A percentile compares a stretch with the other conserved stretches of the same genome.
Evolutionary conservation across 768 basidiomycete genomes (phyloP).

Genomic region (Hydnomerulius pinastri): DNA sequence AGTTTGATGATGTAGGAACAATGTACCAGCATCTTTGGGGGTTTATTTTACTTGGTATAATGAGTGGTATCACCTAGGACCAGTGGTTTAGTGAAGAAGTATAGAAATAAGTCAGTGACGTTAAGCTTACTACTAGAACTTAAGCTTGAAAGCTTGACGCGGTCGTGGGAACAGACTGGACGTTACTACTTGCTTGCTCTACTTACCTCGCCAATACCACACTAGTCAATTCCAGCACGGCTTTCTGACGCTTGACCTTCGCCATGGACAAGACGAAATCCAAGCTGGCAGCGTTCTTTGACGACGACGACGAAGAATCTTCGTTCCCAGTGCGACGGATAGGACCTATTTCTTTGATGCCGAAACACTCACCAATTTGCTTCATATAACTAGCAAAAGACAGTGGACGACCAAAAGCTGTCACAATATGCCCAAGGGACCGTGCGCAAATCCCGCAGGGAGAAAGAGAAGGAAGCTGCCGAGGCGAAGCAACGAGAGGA

Average conservation of each 20-base stretch:
- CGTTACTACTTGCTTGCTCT: too few relatives aligned
- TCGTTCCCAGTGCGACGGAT: conserved; percentile 91
- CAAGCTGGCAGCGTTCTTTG: conserved; percentile 78
- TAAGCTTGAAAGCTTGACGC: too few relatives aligned
- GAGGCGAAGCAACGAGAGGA: conserved; percentile 87
- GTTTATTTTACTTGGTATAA: not conserved
- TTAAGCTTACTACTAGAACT: too few relatives aligned
- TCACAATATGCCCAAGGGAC: conserved; percentile 87
- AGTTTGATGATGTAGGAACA: conserved; percentile 65
- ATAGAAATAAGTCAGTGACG: too few relatives aligned
- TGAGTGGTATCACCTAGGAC: too few relatives aligned
- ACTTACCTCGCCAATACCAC: too few relatives aligned
- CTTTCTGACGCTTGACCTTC: conserved; percentile 4
- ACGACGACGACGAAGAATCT: conserved; percentile 81
- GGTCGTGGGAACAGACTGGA: too few relatives aligned
- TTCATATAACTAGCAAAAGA: conserved; percentile 71
- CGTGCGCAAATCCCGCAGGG: conserved; percentile 84
- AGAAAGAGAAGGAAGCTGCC: conserved; percentile 91
- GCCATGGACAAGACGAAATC: conserved; percentile 40
- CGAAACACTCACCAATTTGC: conserved; percentile 59
- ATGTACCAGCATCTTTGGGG: not conserved
- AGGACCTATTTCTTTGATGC: conserved; percentile 57
- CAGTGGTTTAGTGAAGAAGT: too few relatives aligned
- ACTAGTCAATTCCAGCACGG: conserved; percentile 2
- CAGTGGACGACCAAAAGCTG: conserved; percentile 82